A percentile compares a stretch with the other conserved stretches of the same genome.
phyloP scores from a whole-genome alignment of 225 moss, liverwort and hornwort species.

The Pleurozium schreberi region DNA sequence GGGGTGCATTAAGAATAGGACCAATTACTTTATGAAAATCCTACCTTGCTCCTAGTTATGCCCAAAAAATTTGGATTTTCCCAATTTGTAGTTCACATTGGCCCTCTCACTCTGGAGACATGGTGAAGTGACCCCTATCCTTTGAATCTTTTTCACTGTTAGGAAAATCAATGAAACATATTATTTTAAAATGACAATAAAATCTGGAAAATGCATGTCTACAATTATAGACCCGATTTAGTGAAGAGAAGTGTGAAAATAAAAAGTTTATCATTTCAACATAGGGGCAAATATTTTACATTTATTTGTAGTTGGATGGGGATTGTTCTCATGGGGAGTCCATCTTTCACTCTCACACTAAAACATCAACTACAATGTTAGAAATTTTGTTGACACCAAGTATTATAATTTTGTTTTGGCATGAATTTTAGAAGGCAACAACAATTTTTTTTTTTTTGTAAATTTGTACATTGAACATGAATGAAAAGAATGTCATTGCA shows the following conservation, averaged over 20 bases:
- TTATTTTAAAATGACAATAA: not conserved
- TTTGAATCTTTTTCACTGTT: not conserved
- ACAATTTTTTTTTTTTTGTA: not conserved
- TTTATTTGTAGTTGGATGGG: not conserved
- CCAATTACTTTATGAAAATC: not conserved
- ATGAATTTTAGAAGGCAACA: not conserved
- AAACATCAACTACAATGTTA: not conserved
- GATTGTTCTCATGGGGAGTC: not conserved
- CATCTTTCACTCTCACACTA: not conserved
- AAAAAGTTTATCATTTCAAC: not conserved
- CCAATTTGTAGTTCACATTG: accelerated
- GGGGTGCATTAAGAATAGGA: accelerated
- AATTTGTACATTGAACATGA: not conserved
- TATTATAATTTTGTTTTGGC: not conserved
- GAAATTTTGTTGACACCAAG: not conserved
- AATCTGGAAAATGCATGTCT: not conserved
- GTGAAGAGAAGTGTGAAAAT: not conserved
- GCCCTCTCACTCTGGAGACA: not conserved
- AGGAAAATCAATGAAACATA: not conserved
- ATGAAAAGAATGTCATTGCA: not conserved
- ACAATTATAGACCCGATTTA: too few species aligned
- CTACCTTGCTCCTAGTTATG: not conserved
- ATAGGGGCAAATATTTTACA: not conserved
- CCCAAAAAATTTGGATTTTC: not conserved
- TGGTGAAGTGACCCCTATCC: not conserved